Conservation (phyloP, 345 rosid species). For the Fremontodendron californicum region DNA sequence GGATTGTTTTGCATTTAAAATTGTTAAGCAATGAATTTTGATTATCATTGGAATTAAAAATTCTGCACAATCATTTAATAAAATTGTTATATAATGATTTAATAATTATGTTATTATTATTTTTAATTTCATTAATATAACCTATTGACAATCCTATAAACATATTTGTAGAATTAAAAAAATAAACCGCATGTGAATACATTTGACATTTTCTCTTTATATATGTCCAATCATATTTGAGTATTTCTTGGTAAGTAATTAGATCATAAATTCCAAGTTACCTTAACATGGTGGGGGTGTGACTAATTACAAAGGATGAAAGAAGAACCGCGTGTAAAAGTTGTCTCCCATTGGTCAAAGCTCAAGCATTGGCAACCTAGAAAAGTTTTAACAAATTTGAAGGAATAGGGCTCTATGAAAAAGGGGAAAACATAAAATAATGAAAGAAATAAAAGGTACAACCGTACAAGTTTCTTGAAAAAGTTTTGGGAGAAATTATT, state of each 20-base stretch:
- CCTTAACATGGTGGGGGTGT: background rate
- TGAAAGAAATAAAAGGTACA: background rate
- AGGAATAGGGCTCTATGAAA: background rate
- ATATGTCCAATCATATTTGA: background rate
- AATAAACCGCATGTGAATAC: too few species aligned
- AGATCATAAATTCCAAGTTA: background rate
- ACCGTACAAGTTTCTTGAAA: constrained; percentile 2
- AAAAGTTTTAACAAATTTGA: background rate
- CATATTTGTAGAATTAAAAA: too few species aligned
- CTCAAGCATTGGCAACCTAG: background rate
- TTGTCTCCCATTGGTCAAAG: background rate
- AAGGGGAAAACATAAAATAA: background rate
- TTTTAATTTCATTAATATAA: too few species aligned
- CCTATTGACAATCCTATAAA: too few species aligned
- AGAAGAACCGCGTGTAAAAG: background rate
- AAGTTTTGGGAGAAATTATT: background rate
- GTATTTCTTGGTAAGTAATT: background rate
- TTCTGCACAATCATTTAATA: too few species aligned
- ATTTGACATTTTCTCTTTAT: background rate
- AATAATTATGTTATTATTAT: too few species aligned
- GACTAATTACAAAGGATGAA: background rate
- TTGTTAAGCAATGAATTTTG: too few species aligned
- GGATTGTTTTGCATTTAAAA: too few species aligned
- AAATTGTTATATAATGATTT: too few species aligned
- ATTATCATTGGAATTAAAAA: too few species aligned